Conservation (phyloP, 1,139 yeast species). For the Lodderomyces pseudojiufengensis region DNA sequence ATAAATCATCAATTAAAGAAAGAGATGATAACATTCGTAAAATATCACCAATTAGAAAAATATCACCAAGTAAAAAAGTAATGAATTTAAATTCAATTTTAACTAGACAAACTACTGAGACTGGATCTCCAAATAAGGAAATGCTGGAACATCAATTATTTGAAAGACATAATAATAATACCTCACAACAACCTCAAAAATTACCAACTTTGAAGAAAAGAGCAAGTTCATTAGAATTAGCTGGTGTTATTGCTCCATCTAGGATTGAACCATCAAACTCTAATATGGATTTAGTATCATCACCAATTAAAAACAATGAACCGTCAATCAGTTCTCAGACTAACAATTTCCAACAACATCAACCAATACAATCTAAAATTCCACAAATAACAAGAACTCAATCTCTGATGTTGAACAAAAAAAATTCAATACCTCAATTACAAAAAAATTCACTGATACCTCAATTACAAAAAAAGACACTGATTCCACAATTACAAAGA, state of each 20-base stretch:
- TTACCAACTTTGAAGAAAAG: conserved; percentile 25
- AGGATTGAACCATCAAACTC: conserved; percentile 8
- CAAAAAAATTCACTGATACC: conserved; percentile 18
- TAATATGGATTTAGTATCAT: background rate
- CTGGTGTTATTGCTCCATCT: conserved; percentile 27
- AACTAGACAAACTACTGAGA: conserved; percentile 15
- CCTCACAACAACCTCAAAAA: conserved; percentile 1
- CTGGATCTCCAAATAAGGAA: conserved; percentile 16
- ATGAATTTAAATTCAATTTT: conserved; percentile 36
- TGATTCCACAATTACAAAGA: conserved; percentile 14
- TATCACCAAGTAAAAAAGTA: conserved; percentile 41
- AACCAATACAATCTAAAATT: conserved; percentile 14
- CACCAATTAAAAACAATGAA: background rate
- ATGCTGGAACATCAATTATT: background rate
- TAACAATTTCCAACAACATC: conserved; percentile 14
- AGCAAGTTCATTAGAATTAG: conserved; percentile 31
- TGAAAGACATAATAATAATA: too few species aligned
- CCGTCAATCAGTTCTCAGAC: conserved; percentile 7
- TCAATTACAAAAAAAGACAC: conserved; percentile 15
- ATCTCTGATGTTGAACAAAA: conserved; percentile 15
- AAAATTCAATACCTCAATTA: conserved; percentile 12
- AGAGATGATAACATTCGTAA: conserved; percentile 24
- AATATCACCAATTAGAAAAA: conserved; percentile 38
- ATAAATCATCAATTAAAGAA: conserved; percentile 34
- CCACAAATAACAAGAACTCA: conserved; percentile 16